Evolutionary conservation across 257 asterid species (phyloP).

Genomic region (Nicotiana knightiana): DNA sequence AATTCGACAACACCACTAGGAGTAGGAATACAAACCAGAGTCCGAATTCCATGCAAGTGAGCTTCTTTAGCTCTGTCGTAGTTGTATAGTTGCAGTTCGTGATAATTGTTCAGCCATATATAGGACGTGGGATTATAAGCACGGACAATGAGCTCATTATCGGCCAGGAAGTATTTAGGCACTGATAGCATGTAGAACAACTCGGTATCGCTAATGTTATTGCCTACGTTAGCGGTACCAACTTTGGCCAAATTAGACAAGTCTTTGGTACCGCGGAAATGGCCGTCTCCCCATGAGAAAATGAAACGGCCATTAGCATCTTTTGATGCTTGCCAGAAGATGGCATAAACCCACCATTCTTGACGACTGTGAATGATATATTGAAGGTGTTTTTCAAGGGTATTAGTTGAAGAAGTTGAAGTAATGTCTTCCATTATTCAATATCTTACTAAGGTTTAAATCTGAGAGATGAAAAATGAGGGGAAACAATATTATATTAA

Average conservation of each 20-base stretch:
- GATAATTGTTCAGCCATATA: constrained; percentile 25
- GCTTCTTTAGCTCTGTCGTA: constrained; percentile 40
- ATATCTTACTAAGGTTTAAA: not conserved
- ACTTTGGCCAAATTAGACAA: not conserved
- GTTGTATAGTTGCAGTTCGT: constrained; percentile 15
- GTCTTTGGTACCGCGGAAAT: constrained; percentile 16
- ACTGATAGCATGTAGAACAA: constrained; percentile 33
- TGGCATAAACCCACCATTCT: constrained; percentile 35
- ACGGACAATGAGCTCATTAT: constrained; percentile 21
- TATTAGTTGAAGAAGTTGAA: not conserved
- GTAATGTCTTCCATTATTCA: constrained; percentile 21
- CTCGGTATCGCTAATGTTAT: constrained; percentile 2
- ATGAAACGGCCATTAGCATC: constrained; percentile 11
- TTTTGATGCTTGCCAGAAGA: constrained; percentile 31
- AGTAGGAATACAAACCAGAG: constrained; percentile 29
- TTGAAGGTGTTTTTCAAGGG: constrained; percentile 24
- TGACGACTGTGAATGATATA: constrained; percentile 20
- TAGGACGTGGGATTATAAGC: constrained; percentile 9
- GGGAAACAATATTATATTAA: not conserved
- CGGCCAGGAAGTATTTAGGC: not conserved
- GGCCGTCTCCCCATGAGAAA: constrained; percentile 36
- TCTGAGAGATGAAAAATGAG: not conserved
- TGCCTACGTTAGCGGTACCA: not conserved
- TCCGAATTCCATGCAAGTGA: constrained; percentile 28
- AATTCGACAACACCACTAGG: constrained; percentile 29